A percentile compares a stretch with the other conserved stretches of the same genome.
Evolutionary conservation across 208 protist species (phyloP).

Genomic region (Leishmania major): DNA sequence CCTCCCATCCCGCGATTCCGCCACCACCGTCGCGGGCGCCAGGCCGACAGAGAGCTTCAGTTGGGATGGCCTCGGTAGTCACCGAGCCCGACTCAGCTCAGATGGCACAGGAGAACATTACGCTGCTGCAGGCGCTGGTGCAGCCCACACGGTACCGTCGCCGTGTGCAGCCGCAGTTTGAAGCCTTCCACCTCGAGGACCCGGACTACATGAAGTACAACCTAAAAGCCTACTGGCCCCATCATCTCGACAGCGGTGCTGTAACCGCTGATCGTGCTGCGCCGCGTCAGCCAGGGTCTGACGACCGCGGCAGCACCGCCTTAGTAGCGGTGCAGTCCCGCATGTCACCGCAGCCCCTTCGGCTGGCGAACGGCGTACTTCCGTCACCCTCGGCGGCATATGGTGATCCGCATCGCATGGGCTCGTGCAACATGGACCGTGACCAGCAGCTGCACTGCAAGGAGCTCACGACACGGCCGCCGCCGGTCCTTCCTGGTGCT

Average conservation of each 20-base stretch:
- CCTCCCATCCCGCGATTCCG: not conserved
- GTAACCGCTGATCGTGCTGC: not conserved
- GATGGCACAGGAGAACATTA: constrained; percentile 4
- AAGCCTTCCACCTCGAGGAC: constrained; percentile 13
- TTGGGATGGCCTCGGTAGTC: not conserved
- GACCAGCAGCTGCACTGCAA: not conserved
- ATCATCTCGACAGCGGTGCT: not conserved
- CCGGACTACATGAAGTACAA: constrained; percentile 28
- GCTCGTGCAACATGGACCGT: not conserved
- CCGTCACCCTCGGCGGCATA: not conserved
- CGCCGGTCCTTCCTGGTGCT: not conserved
- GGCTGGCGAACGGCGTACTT: not conserved
- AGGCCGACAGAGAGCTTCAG: not conserved
- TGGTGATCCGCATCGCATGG: not conserved
- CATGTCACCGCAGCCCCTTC: not conserved
- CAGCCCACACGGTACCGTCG: constrained; percentile 24
- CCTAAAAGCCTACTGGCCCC: constrained; percentile 9
- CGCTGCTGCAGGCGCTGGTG: constrained; percentile 19
- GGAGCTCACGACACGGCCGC: not conserved
- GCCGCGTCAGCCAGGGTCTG: not conserved
- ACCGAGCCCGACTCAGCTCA: constrained; percentile 3
- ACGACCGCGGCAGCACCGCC: not conserved
- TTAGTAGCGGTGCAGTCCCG: not conserved
- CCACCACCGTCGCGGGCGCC: constrained; percentile 7
- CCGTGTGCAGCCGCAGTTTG: constrained; percentile 25